Evolutionary conservation across 768 basidiomycete genomes (phyloP), one percentile per base, ranked within the genome.

Genomic region (Cystofilobasidium macerans): DNA sequence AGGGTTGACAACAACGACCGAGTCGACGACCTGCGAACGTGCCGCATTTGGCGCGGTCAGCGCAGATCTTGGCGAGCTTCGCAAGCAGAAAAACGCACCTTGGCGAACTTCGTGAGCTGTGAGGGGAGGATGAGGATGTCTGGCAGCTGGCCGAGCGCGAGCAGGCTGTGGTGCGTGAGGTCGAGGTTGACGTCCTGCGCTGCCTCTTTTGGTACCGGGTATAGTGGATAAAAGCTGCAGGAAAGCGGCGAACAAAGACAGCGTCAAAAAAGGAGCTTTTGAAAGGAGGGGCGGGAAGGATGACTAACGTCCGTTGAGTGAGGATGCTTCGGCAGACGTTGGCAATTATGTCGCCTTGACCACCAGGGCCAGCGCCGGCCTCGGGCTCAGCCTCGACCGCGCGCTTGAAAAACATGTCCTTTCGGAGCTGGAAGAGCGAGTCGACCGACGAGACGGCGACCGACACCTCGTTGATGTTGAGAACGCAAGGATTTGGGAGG

Each of bases 211-310:
- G 95, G 90, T 0, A 84, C 82, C 12, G 95, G 95, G 76, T 97
- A 97, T 45, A 95, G 76, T 0, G 95, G 95, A 74, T 98, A 99
- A 78, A 95, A 95, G 71, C 91, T 97, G 73, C 45, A 18, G 33
- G n/a, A 67, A 67, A 42, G 16, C 26, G 60, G 57, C 47, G 36
- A 53, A 59, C 38, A 14, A 14, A 6, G 26, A 5, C 22, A n/a
- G 32, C 30, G 32, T 35, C 59, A 11, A 24, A 45, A 11, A 32
- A 61, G 6, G 28, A 26, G n/a, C n/a, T n/a, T n/a, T n/a, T n/a
- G n/a, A 32, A 43, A 61, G 42, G 57, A 13, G 0, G 24, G 22
- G 36, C 6, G n/a, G 16, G 20, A 35, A 57, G 8, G 18, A 59
- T 7, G 36, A 72, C 77, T 43, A 67, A 90, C 92, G 86, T 90